Evolutionary conservation across 768 basidiomycete genomes (phyloP), one percentile per base, ranked within the genome.

Genomic region (Multifurca ochricompacta): DNA sequence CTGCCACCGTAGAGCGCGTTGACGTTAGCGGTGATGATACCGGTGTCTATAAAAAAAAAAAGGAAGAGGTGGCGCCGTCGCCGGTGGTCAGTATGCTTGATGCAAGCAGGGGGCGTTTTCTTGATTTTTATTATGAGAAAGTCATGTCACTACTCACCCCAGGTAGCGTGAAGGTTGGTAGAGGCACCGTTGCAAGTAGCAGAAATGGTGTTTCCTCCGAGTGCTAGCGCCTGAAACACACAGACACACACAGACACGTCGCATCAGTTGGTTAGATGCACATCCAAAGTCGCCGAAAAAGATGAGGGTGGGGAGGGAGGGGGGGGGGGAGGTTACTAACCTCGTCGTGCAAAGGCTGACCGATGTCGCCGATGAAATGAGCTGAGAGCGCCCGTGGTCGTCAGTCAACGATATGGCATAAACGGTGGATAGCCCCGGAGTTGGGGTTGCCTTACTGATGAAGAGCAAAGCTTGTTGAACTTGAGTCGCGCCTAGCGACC

Each of bases 401-500:
- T 37, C 31, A 34, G 37, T 56, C n/a, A 27, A 32, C 23, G 7
- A 9, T n/a, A 19, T 3, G 25, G 13, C 4, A 4, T 4, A 19
- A n/a, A 4, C 4, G 19, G 28, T 14, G 25, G n/a, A n/a, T n/a
- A n/a, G n/a, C n/a, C n/a, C n/a, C n/a, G n/a, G n/a, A n/a, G n/a
- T n/a, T n/a, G n/a, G n/a, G n/a, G n/a, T n/a, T 3, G 30, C 48
- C 65, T 40, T 49, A 66, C 65, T 77, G 11, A 81, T 61, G 63
- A 80, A 82, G 56, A 75, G 73, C 27, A 82, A 65, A 6, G 79
- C 79, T 58, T 81, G 75, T 54, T 77, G 75, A 6, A 67, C 63
- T 59, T 80, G 77, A 2, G 66, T 61, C 6, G 67, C 67, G 35
- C 69, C 70, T 19, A 80, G 69, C 5, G 67, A 63, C 21, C 54